Evolutionary conservation across 1,284 basidiomycete species (phyloP), one percentile per base, ranked within the genome.

Genomic region (Heterobasidion occidentale): DNA sequence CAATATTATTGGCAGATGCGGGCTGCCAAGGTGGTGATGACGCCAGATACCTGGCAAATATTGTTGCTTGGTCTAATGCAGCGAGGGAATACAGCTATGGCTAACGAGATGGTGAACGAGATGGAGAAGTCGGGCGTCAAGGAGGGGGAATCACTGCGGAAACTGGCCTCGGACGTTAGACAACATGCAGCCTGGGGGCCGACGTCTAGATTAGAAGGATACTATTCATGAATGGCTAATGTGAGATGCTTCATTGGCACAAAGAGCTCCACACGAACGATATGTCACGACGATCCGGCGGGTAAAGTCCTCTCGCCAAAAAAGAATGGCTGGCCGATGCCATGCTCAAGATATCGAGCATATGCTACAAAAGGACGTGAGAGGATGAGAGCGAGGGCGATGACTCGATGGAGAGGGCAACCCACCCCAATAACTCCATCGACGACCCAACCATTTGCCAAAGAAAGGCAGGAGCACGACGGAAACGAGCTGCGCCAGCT

Each of bases 401-500:
- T 38, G 33, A 38, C 15, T 35, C n/a, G 57, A 62, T 44, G 54
- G 55, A 42, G 59, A 46, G 77, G 35, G 11, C 9, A 12, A 35
- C 88, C 68, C 63, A 94, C 91, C 79, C 84, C 89, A 91, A 67
- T 92, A 82, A 63, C 89, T 91, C 79, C 88, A 91, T 67, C 81
- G 82, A 62, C 94, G 78, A 36, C 94, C 94, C 46, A 93, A 70
- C 83, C 87, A 95, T 69, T 92, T 94, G 50, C 94, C 94, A 58
- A 94, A 70, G 73, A 87, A 89, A 2, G 94, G 94, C 56, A 96
- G 75, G 52, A 95, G 74, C 46, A 95, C 84, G 58, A 93, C 77
- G 46, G 88, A 82, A 56, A 92, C 70, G 34, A 96, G 80, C 64
- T 91, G 80, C 66, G 91, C 84, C 50, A 97, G 78, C 69, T 97